Percentiles rank a stretch among this genome's conserved stretches.
These are phyloP conservation scores for Taiozyma sp. DNA, from an alignment of 1,139 yeast species.

Conservation along the genomic window DNA sequence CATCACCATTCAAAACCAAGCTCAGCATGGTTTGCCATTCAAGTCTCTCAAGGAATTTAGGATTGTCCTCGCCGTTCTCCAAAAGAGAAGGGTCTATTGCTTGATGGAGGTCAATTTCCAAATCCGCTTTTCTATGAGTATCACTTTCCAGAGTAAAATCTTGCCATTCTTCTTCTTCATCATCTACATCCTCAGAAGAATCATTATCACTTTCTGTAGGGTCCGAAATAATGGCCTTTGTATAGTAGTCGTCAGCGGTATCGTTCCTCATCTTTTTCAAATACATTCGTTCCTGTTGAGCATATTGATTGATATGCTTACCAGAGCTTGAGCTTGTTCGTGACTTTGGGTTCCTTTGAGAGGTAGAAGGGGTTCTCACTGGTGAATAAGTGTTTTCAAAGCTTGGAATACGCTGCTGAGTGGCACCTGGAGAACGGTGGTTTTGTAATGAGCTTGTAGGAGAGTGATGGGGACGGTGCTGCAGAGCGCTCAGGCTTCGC, in stretches of 20 bases:
- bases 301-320: slow-evolving; percentile 15
- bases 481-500: slow-evolving; percentile 7
- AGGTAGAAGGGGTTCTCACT: slow-evolving; percentile 20
- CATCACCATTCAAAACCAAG: slow-evolving; percentile 91
- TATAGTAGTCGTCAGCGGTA: slow-evolving; percentile 63
- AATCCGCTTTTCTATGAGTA: slow-evolving; percentile 13
- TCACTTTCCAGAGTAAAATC: slow-evolving; percentile 7
- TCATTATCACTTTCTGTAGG: slow-evolving; percentile 28
- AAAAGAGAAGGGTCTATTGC: slow-evolving; percentile 17
- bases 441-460: slow-evolving; percentile 15
- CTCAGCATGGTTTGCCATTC: slow-evolving; percentile 97
- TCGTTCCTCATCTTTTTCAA: slow-evolving; percentile 61
- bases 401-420: slow-evolving; percentile 14
- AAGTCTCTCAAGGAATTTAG: slow-evolving; percentile 69
- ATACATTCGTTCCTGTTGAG: slow-evolving; percentile 62
- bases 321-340: slow-evolving; percentile 7
- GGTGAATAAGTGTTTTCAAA: slow-evolving; percentile 20
- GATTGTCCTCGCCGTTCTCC: slow-evolving; percentile 35
- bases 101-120: slow-evolving; percentile 23
- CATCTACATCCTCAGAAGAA: slow-evolving; percentile 20
- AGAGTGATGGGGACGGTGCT: slow-evolving; percentile 16
- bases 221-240: slow-evolving; percentile 47
- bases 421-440: slow-evolving; percentile 16
- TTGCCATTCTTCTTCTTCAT: slow-evolving; percentile 12
- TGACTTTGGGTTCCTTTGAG: slow-evolving; percentile 15